These are phyloP conservation scores for Quercus rubra DNA, from an alignment of 306 rosid species.

Conservation along the genomic window DNA sequence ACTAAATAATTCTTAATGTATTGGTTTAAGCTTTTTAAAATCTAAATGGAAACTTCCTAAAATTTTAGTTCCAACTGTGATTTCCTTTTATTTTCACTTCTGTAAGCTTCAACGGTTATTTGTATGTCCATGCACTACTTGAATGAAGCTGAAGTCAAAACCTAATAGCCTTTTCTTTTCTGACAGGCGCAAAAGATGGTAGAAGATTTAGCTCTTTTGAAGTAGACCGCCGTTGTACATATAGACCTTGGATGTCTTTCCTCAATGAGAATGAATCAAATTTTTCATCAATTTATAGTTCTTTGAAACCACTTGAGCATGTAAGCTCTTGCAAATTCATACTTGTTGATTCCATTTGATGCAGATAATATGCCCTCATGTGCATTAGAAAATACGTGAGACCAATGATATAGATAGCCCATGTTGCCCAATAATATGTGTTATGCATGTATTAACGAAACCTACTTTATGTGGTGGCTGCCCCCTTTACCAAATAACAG, in stretches of 20 bases:
- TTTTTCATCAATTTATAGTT: conserved; percentile 21
- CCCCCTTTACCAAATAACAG: background rate
- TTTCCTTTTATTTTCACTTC: background rate
- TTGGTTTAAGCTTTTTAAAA: background rate
- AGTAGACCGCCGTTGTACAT: conserved; percentile 31
- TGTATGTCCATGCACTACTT: no score
- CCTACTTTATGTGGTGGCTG: background rate
- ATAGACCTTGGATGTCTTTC: conserved; percentile 20
- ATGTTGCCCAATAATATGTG: background rate
- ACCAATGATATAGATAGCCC: background rate
- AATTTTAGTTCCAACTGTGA: background rate
- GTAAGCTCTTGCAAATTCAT: conserved; percentile 19
- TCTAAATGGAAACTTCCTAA: background rate
- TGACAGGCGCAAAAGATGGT: conserved; percentile 26
- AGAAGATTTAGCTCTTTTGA: conserved; percentile 22
- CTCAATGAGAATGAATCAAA: conserved; percentile 22
- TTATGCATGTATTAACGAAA: background rate
- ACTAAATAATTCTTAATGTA: background rate
- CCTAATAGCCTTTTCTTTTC: background rate
- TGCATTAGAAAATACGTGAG: background rate
- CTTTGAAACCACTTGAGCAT: conserved; percentile 32
- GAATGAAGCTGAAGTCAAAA: background rate
- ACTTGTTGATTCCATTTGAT: background rate
- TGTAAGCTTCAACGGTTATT: background rate
- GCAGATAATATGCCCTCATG: background rate